Evolutionary conservation across 78 protist species (phyloP).

Genomic region (Planoprotostelium fungivorum): DNA sequence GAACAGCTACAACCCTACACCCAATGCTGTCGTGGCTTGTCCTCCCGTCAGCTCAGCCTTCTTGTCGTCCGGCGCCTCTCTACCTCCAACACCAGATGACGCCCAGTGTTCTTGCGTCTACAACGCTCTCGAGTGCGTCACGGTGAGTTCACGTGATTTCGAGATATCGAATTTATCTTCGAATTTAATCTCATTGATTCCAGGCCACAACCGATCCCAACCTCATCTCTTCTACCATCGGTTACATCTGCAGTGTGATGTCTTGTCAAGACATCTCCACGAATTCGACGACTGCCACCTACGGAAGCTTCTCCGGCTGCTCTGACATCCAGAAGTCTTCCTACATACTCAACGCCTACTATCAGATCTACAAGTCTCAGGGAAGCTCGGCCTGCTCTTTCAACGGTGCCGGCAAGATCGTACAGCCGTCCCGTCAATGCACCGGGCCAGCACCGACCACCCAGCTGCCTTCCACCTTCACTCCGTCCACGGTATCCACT

Average conservation of each 20-base stretch:
- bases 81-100: not conserved
- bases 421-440: not conserved
- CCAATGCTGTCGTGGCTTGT: not conserved
- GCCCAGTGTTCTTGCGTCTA: not conserved
- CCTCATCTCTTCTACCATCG: not conserved
- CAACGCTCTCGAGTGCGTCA: not conserved
- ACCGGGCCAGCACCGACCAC: not conserved
- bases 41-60: not conserved
- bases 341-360: not conserved
- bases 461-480: too few relatives aligned
- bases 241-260: not conserved
- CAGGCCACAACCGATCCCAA: not conserved
- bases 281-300: not conserved
- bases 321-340: not conserved
- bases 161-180: too few relatives aligned
- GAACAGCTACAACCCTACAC: not conserved
- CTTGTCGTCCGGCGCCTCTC: not conserved
- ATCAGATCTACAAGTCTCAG: not conserved
- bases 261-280: not conserved
- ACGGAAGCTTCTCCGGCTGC: not conserved
- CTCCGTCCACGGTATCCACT: too few relatives aligned
- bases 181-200: too few relatives aligned
- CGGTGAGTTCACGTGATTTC: too few relatives aligned
- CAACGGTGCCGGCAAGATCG: not conserved
- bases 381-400: not conserved